Conservation (phyloP, 805 yeast genomes). For the Candida michaelii region DNA sequence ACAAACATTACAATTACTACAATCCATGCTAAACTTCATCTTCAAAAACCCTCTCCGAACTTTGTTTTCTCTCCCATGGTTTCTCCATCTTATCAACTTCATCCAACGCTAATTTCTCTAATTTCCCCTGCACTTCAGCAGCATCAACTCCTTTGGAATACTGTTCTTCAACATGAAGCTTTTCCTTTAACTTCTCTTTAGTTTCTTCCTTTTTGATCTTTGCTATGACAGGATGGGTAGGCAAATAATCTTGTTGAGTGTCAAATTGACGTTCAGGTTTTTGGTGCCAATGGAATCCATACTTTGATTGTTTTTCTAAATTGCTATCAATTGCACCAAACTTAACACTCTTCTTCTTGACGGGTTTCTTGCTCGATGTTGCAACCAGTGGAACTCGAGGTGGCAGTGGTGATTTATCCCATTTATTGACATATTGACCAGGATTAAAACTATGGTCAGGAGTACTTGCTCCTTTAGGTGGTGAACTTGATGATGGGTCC, state of each 20-base stretch:
- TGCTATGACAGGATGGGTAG: constrained; percentile 21
- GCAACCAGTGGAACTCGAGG: neutral
- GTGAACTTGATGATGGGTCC: constrained; percentile 46
- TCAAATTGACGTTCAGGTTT: constrained; percentile 34
- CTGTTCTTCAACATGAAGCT: neutral
- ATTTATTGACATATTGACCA: constrained; percentile 19
- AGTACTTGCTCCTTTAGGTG: constrained; percentile 28
- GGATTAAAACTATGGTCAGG: constrained; percentile 1
- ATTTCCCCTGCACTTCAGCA: constrained; percentile 12
- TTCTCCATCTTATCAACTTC: neutral
- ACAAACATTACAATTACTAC: too few species aligned
- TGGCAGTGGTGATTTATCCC: constrained; percentile 24
- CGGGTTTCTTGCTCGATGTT: neutral
- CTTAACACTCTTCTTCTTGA: neutral
- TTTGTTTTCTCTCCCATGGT: constrained; percentile 6
- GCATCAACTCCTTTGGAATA: constrained; percentile 14
- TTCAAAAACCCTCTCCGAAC: constrained; percentile 3
- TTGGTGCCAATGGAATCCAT: constrained; percentile 18
- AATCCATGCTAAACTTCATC: neutral
- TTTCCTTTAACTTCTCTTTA: neutral
- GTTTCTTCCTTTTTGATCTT: constrained; percentile 3
- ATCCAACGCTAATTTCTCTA: constrained; percentile 11
- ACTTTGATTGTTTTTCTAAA: constrained; percentile 14
- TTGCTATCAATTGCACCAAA: neutral
- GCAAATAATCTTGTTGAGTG: constrained; percentile 26